Percentiles rank a stretch among this genome's conserved stretches.
phyloP scores from a whole-genome alignment of 2,329 filamentous ascomycete genomes.

The Aspergillus floridensis region DNA sequence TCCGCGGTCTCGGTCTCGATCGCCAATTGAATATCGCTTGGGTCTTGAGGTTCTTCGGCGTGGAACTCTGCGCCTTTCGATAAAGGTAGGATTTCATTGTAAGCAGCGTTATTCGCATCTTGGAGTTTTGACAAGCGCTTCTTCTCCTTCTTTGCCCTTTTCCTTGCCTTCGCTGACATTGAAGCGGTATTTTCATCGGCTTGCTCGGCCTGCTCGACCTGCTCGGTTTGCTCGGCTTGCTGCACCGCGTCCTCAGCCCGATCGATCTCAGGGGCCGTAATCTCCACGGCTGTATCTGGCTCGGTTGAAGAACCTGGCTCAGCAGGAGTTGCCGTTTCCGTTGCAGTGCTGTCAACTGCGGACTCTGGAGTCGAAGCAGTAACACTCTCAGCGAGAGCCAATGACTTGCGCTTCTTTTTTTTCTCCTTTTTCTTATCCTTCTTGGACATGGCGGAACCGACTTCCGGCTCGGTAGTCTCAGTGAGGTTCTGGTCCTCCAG shows the following conservation, averaged over 20 bases:
- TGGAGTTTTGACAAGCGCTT: slow-evolving; percentile 34
- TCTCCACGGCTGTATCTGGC: background rate
- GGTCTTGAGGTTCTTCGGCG: slow-evolving; percentile 14
- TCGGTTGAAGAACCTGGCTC: background rate
- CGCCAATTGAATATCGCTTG: slow-evolving; percentile 16
- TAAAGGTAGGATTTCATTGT: slow-evolving; percentile 5
- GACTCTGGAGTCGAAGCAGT: slow-evolving; percentile 12
- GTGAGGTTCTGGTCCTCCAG: slow-evolving; percentile 3
- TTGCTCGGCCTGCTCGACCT: slow-evolving; percentile 9
- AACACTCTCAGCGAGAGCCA: slow-evolving; percentile 22
- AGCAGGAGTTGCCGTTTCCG: background rate
- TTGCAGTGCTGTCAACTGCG: background rate
- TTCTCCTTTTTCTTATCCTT: slow-evolving; percentile 41
- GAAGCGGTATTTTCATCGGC: slow-evolving; percentile 24
- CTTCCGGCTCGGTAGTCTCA: slow-evolving; percentile 11
- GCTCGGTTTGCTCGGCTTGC: slow-evolving; percentile 16
- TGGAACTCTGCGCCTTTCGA: background rate
- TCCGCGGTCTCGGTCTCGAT: slow-evolving; percentile 21
- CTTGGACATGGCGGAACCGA: slow-evolving; percentile 20
- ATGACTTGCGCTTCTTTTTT: slow-evolving; percentile 30
- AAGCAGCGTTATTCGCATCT: slow-evolving; percentile 22
- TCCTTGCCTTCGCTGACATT: slow-evolving; percentile 40
- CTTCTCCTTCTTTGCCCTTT: slow-evolving; percentile 51
- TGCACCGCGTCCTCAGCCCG: background rate
- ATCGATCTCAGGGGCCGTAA: background rate